Conservation (phyloP, 148 eudicot species). For the Rhododendron griersonianum region DNA sequence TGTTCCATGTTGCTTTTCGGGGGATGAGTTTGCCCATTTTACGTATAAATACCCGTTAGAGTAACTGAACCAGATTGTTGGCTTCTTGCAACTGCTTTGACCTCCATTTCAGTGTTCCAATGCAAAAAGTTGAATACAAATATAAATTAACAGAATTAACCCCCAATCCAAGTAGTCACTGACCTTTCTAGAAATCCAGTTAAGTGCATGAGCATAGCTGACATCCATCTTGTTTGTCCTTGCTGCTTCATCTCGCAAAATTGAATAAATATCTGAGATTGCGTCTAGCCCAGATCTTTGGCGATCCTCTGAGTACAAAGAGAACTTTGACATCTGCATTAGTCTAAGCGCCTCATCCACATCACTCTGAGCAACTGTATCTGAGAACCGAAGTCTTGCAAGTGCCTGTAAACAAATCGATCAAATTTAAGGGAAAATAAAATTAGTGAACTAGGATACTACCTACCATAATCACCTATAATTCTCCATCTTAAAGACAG, state of each 20-base stretch:
- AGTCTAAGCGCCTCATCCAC: slow-evolving; percentile 91
- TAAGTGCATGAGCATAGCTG: slow-evolving; percentile 88
- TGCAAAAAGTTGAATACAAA: not conserved
- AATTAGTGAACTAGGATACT: not conserved
- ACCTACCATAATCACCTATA: not conserved
- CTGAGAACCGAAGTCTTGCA: slow-evolving; percentile 91
- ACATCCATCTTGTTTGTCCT: slow-evolving; percentile 74
- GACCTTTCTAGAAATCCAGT: slow-evolving; percentile 99
- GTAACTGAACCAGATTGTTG: not conserved
- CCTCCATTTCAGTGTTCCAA: not conserved
- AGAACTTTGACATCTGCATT: slow-evolving; percentile 99
- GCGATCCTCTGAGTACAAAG: slow-evolving; percentile 95
- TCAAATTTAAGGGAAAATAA: not conserved
- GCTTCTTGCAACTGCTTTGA: not conserved
- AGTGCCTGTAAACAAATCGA: slow-evolving; percentile 56
- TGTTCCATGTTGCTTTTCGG: not conserved
- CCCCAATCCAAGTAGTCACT: slow-evolving; percentile 15
- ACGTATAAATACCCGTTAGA: not conserved
- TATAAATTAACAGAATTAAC: not conserved
- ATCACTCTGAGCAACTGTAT: slow-evolving; percentile 87
- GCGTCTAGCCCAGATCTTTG: slow-evolving; percentile 96
- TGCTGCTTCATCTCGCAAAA: slow-evolving; percentile 94
- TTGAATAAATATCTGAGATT: slow-evolving; percentile 91
- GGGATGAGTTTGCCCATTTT: not conserved
- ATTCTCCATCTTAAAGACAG: not conserved